phyloP scores from a whole-genome alignment of 108 stramenopile species.

The Nitzschia inconspicua region DNA sequence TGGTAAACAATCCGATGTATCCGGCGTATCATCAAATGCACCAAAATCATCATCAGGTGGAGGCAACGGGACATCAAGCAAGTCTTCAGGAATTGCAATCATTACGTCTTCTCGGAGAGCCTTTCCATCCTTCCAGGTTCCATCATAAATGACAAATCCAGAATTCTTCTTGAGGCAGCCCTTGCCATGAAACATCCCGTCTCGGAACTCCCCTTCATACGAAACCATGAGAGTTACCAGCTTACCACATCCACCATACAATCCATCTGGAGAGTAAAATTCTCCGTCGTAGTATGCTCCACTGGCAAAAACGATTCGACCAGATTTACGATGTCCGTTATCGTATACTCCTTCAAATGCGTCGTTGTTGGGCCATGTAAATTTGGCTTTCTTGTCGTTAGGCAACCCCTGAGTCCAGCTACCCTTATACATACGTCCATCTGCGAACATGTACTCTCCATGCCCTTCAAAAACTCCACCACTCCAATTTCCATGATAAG shows the following conservation, averaged over 20 bases:
- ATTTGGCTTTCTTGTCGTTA: not conserved
- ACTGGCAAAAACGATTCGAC: slow-evolving; percentile 2
- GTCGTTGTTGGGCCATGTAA: slow-evolving; percentile 9
- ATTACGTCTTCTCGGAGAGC: slow-evolving; percentile 1
- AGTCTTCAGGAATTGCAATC: not conserved
- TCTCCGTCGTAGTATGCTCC: slow-evolving; percentile 30
- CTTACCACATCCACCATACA: slow-evolving; percentile 23
- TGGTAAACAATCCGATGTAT: no score
- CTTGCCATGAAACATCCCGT: slow-evolving; percentile 17
- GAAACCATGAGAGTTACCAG: slow-evolving; percentile 5
- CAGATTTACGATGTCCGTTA: slow-evolving; percentile 4
- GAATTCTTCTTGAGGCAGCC: slow-evolving; percentile 9
- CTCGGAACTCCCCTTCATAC: slow-evolving; percentile 23
- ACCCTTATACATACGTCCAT: slow-evolving; percentile 24
- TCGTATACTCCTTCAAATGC: slow-evolving; percentile 8
- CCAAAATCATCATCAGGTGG: not conserved
- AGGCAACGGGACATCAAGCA: not conserved
- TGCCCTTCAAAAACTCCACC: slow-evolving; percentile 24
- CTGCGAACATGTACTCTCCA: slow-evolving; percentile 13
- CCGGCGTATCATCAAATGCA: no score
- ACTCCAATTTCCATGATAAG: slow-evolving; percentile 25
- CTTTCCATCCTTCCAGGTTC: slow-evolving; percentile 24
- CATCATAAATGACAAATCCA: slow-evolving; percentile 23
- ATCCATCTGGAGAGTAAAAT: slow-evolving; percentile 24
- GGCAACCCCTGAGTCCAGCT: not conserved